These are phyloP conservation scores for Buxus sempervirens DNA, from an alignment of 164 flowering plant species.

Conservation along the genomic window DNA sequence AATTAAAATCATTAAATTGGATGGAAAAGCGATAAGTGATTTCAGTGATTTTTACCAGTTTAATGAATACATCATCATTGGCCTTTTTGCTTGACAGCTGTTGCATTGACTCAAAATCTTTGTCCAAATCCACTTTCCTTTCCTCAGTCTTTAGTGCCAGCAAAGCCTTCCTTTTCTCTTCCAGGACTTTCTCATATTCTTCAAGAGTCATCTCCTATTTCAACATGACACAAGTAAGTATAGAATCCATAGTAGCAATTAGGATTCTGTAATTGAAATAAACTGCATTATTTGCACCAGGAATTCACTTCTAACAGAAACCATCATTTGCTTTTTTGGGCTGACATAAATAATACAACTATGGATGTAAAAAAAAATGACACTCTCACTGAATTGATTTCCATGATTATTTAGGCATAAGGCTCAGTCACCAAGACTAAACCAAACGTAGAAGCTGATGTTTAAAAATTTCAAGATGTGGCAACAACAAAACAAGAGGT, in stretches of 20 bases:
- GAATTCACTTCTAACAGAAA: too few relatives aligned
- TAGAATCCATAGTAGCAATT: neutral
- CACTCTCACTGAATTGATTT: too few relatives aligned
- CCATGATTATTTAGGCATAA: too few relatives aligned
- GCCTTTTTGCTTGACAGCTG: conserved; percentile 70
- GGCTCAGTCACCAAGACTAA: too few relatives aligned
- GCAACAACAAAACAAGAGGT: too few relatives aligned
- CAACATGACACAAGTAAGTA: neutral
- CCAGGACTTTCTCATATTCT: conserved; percentile 82
- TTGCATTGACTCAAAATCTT: conserved; percentile 73
- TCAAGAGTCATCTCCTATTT: conserved; percentile 86
- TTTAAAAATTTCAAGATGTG: too few relatives aligned
- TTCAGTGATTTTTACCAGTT: conserved; percentile 48
- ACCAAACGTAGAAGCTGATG: too few relatives aligned
- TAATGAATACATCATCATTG: conserved; percentile 66
- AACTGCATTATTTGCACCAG: too few relatives aligned
- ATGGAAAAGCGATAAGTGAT: neutral
- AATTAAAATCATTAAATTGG: neutral
- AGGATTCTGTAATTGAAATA: neutral
- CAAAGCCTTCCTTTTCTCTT: conserved; percentile 84
- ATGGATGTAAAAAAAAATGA: too few relatives aligned
- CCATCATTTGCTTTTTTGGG: too few relatives aligned
- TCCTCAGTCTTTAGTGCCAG: conserved; percentile 61
- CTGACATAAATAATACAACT: too few relatives aligned
- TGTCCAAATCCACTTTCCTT: conserved; percentile 68